phyloP scores from a whole-genome alignment of 306 rosid genomes.

The Neltuma alba region DNA sequence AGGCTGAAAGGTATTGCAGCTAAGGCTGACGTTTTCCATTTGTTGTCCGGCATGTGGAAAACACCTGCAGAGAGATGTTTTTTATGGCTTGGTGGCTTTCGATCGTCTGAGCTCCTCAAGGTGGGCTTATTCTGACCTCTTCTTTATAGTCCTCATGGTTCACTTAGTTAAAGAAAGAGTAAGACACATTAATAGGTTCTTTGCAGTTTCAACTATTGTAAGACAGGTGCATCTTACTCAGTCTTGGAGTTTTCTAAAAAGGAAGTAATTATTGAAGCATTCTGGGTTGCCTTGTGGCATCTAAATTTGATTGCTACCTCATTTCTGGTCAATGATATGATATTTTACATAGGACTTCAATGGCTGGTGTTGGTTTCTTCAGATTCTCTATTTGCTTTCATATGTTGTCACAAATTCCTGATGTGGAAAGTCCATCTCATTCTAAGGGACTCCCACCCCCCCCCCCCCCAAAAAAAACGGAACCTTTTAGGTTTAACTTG shows the following conservation, averaged over 20 bases:
- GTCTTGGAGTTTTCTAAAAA: neutral
- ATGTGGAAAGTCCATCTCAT: neutral
- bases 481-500: neutral
- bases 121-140: slow-evolving; percentile 45
- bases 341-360: neutral
- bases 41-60: slow-evolving; percentile 99
- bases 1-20: slow-evolving; percentile 84
- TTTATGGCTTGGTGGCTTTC: slow-evolving; percentile 97
- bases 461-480: neutral
- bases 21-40: slow-evolving; percentile 93
- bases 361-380: neutral
- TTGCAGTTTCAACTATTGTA: neutral
- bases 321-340: neutral
- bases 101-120: slow-evolving; percentile 95
- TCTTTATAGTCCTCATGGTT: slow-evolving; percentile 23
- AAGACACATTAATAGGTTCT: neutral
- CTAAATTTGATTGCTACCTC: neutral
- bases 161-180: slow-evolving; percentile 13
- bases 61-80: slow-evolving; percentile 98
- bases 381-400: neutral
- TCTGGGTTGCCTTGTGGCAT: slow-evolving; percentile 16
- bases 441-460: neutral
- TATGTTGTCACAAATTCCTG: neutral
- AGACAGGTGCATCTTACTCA: slow-evolving; percentile 1
- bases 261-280: neutral